Evolutionary conservation across 352 stramenopile genomes (phyloP), one percentile per base, ranked within the genome.

Genomic region (Elongisporangium anandrum): DNA sequence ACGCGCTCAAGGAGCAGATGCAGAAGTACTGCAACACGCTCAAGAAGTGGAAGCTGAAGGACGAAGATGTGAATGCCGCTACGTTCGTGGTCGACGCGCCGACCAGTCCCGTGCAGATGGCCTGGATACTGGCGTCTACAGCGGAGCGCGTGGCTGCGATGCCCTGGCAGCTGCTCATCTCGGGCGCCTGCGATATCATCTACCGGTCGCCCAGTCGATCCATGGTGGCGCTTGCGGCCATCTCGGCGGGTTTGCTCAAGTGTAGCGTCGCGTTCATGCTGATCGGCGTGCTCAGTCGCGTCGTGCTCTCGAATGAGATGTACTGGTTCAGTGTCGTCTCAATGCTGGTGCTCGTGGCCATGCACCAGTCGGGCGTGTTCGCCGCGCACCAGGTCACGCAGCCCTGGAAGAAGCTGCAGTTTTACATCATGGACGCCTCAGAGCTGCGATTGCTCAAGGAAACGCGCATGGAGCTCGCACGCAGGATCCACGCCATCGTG

Each of bases 371-470:
- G 38, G 56, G 69, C 15, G 68, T 73, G 21, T 69, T 75, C 20
- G 24, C 24, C 24, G 24, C 24, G 24, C 68, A 77, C n/a, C 69
- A 79, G 20, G 56, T 88, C 55, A 74, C 70, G 16, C 68, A 80
- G 55, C 73, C 87, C 52, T 82, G 79, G 78, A 82, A 86, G 59
- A 88, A 88, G 59, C 64, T 80, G 20, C 81, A 90, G 66, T 88
- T 90, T 41, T 87, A 90, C 58, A 57, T 90, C 4, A 88, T 90
- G 78, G 81, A 88, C 66, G 48, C 68, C 2, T 62, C 72, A 0
- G 77, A 87, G 48, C 73, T 77, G 57, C 68, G 64, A 1, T 69
- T 82, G 55, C 62, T 90, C 24, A 85, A 82, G 56, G 66, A 79
- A 20, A 81, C 74, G 12, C 78, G 81, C 9, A 75, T 71, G 0